A percentile compares a stretch with the other conserved stretches of the same genome.
phyloP scores from a whole-genome alignment of 2,329 filamentous ascomycete genomes.

The Pestalotiopsis sp. region DNA sequence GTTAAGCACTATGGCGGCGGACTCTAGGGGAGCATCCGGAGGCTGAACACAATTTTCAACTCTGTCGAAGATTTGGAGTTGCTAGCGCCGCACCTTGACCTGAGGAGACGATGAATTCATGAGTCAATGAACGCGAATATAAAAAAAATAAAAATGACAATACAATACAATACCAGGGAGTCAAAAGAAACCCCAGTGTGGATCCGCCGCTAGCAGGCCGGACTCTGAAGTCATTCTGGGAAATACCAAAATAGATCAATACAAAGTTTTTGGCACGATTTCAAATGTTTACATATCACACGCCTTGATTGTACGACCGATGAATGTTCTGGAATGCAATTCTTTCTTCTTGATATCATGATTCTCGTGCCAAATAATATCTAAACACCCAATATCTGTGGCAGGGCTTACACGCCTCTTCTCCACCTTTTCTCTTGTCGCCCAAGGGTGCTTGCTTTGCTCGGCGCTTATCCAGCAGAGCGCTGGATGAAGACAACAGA shows the following conservation, averaged over 20 bases:
- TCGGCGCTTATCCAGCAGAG: background rate
- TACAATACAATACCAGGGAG: background rate
- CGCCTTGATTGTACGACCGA: background rate
- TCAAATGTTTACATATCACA: background rate
- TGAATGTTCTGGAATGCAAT: background rate
- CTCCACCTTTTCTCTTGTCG: background rate
- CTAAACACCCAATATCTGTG: background rate
- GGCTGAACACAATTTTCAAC: background rate
- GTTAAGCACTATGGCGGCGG: conserved; percentile 61
- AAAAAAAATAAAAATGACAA: background rate
- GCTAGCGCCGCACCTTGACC: background rate
- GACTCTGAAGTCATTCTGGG: background rate
- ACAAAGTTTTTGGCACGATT: background rate
- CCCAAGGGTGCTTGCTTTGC: background rate
- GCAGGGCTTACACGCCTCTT: background rate
- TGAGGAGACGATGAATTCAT: background rate
- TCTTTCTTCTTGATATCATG: background rate
- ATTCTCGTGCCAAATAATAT: background rate
- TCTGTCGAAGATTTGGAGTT: background rate
- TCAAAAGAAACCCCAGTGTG: background rate
- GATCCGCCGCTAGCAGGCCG: background rate
- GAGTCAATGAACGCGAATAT: background rate
- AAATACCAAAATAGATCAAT: background rate
- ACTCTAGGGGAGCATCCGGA: conserved; percentile 11
- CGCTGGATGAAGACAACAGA: no score